Percentiles rank a stretch among this genome's conserved stretches.
These are phyloP conservation scores for Orobanche coerulescens DNA, from an alignment of 257 asterid species.

Conservation along the genomic window DNA sequence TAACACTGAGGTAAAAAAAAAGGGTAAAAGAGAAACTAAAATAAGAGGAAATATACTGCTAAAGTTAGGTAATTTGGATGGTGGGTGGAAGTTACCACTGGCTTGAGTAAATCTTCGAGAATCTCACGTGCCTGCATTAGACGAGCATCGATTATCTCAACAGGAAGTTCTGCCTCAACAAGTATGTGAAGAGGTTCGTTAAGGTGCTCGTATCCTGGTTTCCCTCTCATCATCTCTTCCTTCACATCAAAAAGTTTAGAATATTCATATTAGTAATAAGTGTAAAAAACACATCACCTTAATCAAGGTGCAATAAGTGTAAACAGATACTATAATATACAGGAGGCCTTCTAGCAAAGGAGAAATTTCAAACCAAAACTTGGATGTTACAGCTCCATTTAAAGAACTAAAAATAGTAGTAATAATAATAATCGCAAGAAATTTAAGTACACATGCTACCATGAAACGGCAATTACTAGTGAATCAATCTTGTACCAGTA, in stretches of 20 bases:
- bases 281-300: too few relatives aligned
- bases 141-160: slow-evolving; percentile 88
- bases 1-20: background rate
- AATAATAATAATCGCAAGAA: too few relatives aligned
- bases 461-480: too few relatives aligned
- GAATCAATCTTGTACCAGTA: background rate
- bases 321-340: too few relatives aligned
- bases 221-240: slow-evolving; percentile 99
- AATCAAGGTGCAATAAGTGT: too few relatives aligned
- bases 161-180: slow-evolving; percentile 90
- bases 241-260: slow-evolving; percentile 26
- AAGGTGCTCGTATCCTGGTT: slow-evolving; percentile 94
- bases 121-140: slow-evolving; percentile 89
- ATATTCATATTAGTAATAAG: background rate
- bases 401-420: too few relatives aligned
- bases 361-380: too few relatives aligned
- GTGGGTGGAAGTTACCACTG: slow-evolving; percentile 55
- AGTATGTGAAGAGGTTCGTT: slow-evolving; percentile 94
- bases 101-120: slow-evolving; percentile 86
- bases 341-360: too few relatives aligned
- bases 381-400: too few relatives aligned
- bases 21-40: background rate
- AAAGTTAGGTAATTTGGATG: slow-evolving; percentile 17
- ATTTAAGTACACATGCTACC: too few relatives aligned
- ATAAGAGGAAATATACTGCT: slow-evolving; percentile 5